Percentiles rank a stretch among this genome's conserved stretches.
Evolutionary conservation across 139 green algal genomes (phyloP).

Genomic region (Nannochloris sp.): DNA sequence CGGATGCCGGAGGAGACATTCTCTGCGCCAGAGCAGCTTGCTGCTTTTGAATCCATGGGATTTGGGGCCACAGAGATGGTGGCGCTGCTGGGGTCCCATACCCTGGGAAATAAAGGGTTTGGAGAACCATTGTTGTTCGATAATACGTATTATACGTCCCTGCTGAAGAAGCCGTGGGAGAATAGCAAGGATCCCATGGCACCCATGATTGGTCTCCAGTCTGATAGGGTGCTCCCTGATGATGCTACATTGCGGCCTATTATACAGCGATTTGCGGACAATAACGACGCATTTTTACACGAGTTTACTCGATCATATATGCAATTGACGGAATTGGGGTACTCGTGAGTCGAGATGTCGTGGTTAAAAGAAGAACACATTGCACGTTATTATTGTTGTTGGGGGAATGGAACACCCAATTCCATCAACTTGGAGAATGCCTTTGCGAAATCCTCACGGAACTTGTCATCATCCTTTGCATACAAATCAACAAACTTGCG

Average conservation of each 20-base stretch:
- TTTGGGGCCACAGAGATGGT: constrained; percentile 58
- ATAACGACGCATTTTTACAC: constrained; percentile 70
- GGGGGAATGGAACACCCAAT: constrained; percentile 35
- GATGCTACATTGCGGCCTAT: constrained; percentile 36
- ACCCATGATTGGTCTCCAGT: constrained; percentile 56
- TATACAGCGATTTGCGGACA: constrained; percentile 60
- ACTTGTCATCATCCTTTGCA: constrained; percentile 43
- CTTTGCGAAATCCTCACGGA: constrained; percentile 24
- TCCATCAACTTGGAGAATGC: constrained; percentile 41
- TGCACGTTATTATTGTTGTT: neutral
- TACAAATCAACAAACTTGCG: constrained; percentile 55
- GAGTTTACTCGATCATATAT: constrained; percentile 64
- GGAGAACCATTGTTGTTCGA: constrained; percentile 83
- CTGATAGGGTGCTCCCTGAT: constrained; percentile 75
- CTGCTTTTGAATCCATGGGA: constrained; percentile 57
- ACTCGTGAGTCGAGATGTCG: neutral
- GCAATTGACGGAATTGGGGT: constrained; percentile 38
- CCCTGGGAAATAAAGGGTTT: constrained; percentile 79
- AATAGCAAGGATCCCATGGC: constrained; percentile 26
- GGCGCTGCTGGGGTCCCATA: constrained; percentile 64
- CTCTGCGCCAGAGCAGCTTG: constrained; percentile 40
- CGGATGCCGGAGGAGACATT: constrained; percentile 59
- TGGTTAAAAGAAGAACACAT: constrained; percentile 3
- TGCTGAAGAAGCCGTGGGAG: constrained; percentile 64
- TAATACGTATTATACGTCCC: constrained; percentile 78